Evolutionary conservation across 2,329 filamentous ascomycete genomes (phyloP).

Genomic region (Fusarium begoniae): DNA sequence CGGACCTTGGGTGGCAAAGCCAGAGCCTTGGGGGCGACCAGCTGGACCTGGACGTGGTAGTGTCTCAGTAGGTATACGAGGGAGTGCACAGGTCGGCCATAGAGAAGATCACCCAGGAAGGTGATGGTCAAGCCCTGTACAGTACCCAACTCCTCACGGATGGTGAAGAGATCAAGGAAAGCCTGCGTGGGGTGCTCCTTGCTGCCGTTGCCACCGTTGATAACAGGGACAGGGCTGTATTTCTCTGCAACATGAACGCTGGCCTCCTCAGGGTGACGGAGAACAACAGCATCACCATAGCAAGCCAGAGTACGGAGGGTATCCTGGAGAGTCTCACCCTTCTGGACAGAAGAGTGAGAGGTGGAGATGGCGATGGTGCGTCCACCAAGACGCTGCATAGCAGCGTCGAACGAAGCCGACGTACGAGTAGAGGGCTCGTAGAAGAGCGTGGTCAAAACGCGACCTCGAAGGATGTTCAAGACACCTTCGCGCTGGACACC

Average conservation of each 20-base stretch:
- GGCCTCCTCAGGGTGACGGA: conserved; percentile 87
- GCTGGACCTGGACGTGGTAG: conserved; percentile 94
- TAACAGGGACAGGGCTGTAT: conserved; percentile 88
- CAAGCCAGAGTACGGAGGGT: conserved; percentile 92
- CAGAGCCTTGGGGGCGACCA: conserved; percentile 84
- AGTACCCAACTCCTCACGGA: conserved; percentile 95
- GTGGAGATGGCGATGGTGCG: conserved; percentile 85
- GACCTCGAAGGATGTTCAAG: conserved; percentile 84
- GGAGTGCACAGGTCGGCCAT: conserved; percentile 95
- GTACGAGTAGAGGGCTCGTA: conserved; percentile 98
- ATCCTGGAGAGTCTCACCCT: conserved; percentile 94
- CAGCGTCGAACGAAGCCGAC: conserved; percentile 94
- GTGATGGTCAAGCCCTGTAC: conserved; percentile 96
- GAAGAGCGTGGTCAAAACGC: conserved; percentile 91
- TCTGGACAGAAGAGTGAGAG: conserved; percentile 86
- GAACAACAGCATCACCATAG: conserved; percentile 95
- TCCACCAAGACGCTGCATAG: conserved; percentile 97
- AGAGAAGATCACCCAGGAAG: conserved; percentile 91
- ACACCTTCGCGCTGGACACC: conserved; percentile 93
- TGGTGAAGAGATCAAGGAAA: conserved; percentile 97
- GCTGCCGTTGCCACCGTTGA: conserved; percentile 97
- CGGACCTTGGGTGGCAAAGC: conserved; percentile 79
- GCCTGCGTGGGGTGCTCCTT: conserved; percentile 97
- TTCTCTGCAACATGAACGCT: conserved; percentile 85
- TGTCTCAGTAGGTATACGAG: conserved; percentile 92